Evolutionary conservation across 1,139 yeast species (phyloP), one percentile per base, ranked within the genome.

Genomic region (Pichia sp.): DNA sequence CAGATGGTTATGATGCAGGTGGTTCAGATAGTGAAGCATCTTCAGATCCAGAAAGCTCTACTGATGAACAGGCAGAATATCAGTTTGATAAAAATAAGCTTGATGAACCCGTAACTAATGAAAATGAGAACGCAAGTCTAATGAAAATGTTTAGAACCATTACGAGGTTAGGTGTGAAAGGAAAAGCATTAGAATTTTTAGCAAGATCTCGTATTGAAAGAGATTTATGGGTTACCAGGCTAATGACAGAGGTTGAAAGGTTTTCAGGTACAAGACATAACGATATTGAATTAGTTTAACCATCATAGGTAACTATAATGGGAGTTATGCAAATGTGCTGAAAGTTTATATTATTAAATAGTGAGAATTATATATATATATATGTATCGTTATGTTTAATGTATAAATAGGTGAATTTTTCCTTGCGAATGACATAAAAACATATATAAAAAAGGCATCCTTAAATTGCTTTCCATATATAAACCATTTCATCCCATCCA

Each of bases 401-500:
- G n/a, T n/a, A n/a, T n/a, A n/a, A n/a, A n/a, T n/a, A n/a, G n/a
- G n/a, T n/a, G n/a, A n/a, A n/a, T n/a, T n/a, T n/a, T n/a, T n/a
- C n/a, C n/a, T n/a, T n/a, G n/a, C n/a, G n/a, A n/a, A n/a, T n/a
- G n/a, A n/a, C n/a, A n/a, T n/a, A n/a, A n/a, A n/a, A n/a, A n/a
- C n/a, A n/a, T n/a, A n/a, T n/a, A n/a, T n/a, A n/a, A n/a, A n/a
- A n/a, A 23, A 12, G 35, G 30, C 22, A 12, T 22, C 33, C 11
- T 39, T 16, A 57, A 7, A 51, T 46, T 5, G 64, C 62, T 56
- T 85, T 89, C 95, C 96, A 92, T n/a, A 92, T 74, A 58, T 83
- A 81, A 10, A 89, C 82, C 84, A 86, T 87, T 59, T 92, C 96
- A 66, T 92, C 98, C 96, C 97, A 92, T 1, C 96, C 96, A 0